phyloP scores from a whole-genome alignment of 352 stramenopile species.

The Pythium rishiriense region DNA sequence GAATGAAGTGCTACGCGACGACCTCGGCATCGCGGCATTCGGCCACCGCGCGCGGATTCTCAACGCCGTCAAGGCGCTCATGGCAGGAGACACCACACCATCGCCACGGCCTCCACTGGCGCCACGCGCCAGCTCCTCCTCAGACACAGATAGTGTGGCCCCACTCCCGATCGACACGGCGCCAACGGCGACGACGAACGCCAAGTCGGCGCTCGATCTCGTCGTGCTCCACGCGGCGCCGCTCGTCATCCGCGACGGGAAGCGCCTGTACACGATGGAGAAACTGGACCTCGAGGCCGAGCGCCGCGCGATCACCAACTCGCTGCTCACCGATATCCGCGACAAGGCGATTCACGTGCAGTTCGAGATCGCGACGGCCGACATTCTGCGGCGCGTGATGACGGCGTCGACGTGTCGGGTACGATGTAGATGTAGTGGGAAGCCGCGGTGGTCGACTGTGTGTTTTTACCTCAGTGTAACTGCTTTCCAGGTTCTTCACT shows the following conservation, averaged over 20 bases:
- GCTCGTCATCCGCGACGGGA: conserved; percentile 71
- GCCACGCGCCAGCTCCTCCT: background rate
- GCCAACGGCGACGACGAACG: background rate
- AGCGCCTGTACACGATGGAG: conserved; percentile 75
- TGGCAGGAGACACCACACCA: background rate
- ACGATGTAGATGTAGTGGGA: background rate
- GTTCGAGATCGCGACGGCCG: conserved; percentile 76
- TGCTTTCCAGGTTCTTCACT: conserved; percentile 59
- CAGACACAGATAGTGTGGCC: no score
- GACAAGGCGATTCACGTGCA: conserved; percentile 76
- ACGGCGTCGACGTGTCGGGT: conserved; percentile 65
- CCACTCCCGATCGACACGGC: background rate
- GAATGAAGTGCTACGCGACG: conserved; percentile 59
- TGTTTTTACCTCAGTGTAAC: no score
- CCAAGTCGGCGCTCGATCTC: conserved; percentile 60
- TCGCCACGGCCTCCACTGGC: no score
- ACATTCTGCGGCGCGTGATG: conserved; percentile 77
- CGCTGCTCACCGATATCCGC: conserved; percentile 63
- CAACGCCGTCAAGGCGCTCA: conserved; percentile 51
- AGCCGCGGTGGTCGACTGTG: background rate
- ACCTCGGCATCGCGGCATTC: conserved; percentile 61
- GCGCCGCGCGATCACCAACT: conserved; percentile 65
- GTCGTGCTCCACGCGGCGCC: conserved; percentile 79
- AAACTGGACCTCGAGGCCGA: conserved; percentile 80
- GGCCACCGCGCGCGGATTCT: conserved; percentile 61